phyloP scores from a whole-genome alignment of 306 rosid species.

The Vicia faba region DNA sequence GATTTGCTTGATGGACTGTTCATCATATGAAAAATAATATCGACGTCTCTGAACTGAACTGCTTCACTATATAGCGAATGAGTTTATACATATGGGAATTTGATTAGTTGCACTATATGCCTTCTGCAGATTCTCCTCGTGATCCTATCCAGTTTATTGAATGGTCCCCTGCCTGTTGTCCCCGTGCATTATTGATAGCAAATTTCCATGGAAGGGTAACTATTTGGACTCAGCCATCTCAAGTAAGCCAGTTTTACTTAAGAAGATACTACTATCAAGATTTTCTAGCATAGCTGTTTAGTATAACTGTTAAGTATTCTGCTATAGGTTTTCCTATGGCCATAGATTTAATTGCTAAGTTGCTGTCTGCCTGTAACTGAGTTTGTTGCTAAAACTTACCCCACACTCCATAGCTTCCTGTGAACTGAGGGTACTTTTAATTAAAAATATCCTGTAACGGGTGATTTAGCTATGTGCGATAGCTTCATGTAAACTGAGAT shows the following conservation, averaged over 20 bases:
- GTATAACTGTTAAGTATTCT: constrained; percentile 6
- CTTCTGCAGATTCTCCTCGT: constrained; percentile 86
- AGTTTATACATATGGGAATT: constrained; percentile 3
- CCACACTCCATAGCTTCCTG: constrained; percentile 7
- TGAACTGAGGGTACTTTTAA: background rate
- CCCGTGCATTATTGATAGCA: constrained; percentile 81
- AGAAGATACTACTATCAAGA: background rate
- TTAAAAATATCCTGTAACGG: background rate
- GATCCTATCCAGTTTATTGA: constrained; percentile 96
- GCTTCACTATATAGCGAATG: background rate
- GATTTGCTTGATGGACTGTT: constrained; percentile 11
- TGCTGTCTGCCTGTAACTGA: constrained; percentile 16
- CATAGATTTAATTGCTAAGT: constrained; percentile 18
- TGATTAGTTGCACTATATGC: constrained; percentile 34
- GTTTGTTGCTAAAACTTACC: constrained; percentile 30
- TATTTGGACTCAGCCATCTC: constrained; percentile 95
- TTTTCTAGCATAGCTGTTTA: no score
- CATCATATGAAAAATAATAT: constrained; percentile 7
- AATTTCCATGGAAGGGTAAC: constrained; percentile 98
- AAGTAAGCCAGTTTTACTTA: constrained; percentile 56
- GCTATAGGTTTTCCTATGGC: background rate
- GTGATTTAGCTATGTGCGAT: background rate
- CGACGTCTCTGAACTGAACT: constrained; percentile 29
- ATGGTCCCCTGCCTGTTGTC: constrained; percentile 92
- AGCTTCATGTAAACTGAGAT: constrained; percentile 6